Evolutionary conservation across 2,329 filamentous ascomycete genomes (phyloP).

Genomic region (Colletotrichum limetticola): DNA sequence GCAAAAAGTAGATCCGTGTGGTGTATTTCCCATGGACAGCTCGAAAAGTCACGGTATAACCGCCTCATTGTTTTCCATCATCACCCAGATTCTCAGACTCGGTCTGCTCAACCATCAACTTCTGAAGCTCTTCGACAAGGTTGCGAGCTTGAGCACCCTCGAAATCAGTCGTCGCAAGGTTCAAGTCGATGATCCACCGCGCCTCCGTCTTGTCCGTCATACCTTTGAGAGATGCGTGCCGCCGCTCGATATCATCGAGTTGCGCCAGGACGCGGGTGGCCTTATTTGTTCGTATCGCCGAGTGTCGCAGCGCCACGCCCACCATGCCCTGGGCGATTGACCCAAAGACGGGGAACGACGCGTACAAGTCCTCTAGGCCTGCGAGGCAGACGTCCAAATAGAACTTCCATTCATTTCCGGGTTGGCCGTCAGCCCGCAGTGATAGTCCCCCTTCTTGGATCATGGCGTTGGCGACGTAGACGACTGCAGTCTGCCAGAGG

Average conservation of each 20-base stretch:
- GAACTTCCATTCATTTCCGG: neutral
- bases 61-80: neutral
- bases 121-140: neutral
- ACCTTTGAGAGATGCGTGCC: neutral
- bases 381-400: neutral
- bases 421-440: neutral
- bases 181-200: constrained; percentile 1
- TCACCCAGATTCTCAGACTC: neutral
- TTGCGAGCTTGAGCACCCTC: neutral
- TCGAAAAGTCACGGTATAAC: no score
- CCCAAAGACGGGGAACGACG: neutral
- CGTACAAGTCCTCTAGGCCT: neutral
- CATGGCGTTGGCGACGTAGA: constrained; percentile 22
- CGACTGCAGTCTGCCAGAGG: constrained; percentile 14
- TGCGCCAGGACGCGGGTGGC: neutral
- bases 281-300: neutral
- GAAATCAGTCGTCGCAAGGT: constrained; percentile 2
- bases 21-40: no score
- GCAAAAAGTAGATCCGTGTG: no score
- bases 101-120: neutral
- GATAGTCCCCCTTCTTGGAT: neutral
- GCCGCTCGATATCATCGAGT: neutral
- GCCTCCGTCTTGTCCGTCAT: constrained; percentile 9
- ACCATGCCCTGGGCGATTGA: constrained; percentile 9
- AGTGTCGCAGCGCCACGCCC: constrained; percentile 8